Base-by-base conservation (phyloP, 2,329 filamentous ascomycete genomes). In the Nakataea oryzae region DNA sequence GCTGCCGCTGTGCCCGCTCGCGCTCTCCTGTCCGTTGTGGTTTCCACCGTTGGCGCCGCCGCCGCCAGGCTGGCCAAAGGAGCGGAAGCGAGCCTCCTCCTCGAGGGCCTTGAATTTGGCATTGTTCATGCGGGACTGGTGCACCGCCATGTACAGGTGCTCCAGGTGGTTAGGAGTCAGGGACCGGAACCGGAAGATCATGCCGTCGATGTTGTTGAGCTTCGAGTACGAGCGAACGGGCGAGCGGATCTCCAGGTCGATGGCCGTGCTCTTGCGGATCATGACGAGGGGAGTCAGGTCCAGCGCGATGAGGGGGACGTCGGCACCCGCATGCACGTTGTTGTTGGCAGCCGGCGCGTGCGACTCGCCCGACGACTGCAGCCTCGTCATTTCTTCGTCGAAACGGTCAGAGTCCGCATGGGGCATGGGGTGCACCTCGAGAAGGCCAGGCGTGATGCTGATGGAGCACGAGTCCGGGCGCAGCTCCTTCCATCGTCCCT, bases 181-280 rank as follows among this genome's bases (percentile, higher is more conserved):
- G 58, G 91, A 91, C 55, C 95, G 88, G 82, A 97, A 95, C 79
- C 96, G 93, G 76, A 96, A 90, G 71, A 96, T 95, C 68, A 78
- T 80, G 34, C 81, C 81, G 17, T 86, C 87, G 60, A 87, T 70
- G 76, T 77, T 82, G 63, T 80, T 83, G 62, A 96, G 82, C 68
- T 85, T 84, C 6, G 89, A 92, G 65, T 89, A 80, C 27, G 80
- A 74, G 56, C 89, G 89, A 29, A 93, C 89, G 1, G 91, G 91
- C 8, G 93, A 97, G 59, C 92, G 89, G 66, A 99, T 91, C 66
- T 96, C 95, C 61, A 99, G 90, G 72, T 99, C 95, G 34, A 99
- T 84, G 3, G 90, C 90, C 27, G 92, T 99, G 69, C 93, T 95
- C 69, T 93, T 89, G 65, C 93, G 86, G 64, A 97, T 86, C 67